phyloP scores from a whole-genome alignment of 2,329 filamentous ascomycete genomes.

The Pestalotiopsis sp. region DNA sequence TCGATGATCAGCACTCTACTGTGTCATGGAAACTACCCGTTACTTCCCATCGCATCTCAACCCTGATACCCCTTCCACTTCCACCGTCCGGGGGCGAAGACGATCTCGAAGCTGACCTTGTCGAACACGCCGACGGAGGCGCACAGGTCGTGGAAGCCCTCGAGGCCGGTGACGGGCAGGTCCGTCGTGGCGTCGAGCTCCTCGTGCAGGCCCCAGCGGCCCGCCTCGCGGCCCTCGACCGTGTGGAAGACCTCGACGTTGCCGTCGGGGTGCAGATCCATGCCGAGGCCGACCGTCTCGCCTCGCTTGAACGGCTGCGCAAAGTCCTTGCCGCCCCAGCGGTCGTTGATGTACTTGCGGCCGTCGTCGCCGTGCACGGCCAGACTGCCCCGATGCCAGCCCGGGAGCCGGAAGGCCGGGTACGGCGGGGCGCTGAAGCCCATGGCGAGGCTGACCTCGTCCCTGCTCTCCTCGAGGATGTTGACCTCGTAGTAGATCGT shows the following conservation, averaged over 20 bases:
- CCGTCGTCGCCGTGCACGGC: constrained; percentile 84
- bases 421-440: constrained; percentile 77
- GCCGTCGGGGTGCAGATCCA: constrained; percentile 54
- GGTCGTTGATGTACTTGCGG: constrained; percentile 74
- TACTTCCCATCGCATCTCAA: background rate
- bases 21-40: background rate
- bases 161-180: constrained; percentile 65
- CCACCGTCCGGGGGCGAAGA: constrained; percentile 64
- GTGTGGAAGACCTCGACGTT: constrained; percentile 70
- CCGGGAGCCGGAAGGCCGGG: constrained; percentile 75
- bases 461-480: constrained; percentile 47
- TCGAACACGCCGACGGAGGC: constrained; percentile 74
- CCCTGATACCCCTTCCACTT: constrained; percentile 42
- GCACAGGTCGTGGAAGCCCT: constrained; percentile 72
- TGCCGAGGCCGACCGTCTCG: constrained; percentile 72
- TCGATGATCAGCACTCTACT: background rate
- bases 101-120: constrained; percentile 67
- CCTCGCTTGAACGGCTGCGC: constrained; percentile 64
- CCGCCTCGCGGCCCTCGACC: constrained; percentile 60
- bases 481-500: constrained; percentile 76
- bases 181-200: constrained; percentile 68
- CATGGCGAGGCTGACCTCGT: constrained; percentile 59
- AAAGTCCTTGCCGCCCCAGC: constrained; percentile 72
- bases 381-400: constrained; percentile 77
- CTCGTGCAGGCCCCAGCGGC: constrained; percentile 75